phyloP scores from a whole-genome alignment of 768 basidiomycete species.

The Tubosaeta sp. region DNA sequence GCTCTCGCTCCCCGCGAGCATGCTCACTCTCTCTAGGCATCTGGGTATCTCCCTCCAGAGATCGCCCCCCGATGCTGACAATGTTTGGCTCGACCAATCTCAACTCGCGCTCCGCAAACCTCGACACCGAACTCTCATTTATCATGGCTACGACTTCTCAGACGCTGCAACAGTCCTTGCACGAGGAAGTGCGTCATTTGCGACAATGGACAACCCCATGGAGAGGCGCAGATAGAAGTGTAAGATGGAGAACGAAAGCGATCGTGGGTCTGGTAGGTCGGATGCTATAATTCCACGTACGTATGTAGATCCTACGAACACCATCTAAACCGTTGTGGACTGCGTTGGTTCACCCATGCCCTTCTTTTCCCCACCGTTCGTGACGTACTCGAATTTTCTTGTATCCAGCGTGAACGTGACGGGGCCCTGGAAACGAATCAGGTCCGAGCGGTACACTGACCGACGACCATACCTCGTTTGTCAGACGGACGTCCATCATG shows the following conservation, averaged over 20 bases:
- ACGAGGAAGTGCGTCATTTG: conserved; percentile 51
- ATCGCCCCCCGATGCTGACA: conserved; percentile 59
- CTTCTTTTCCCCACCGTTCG: conserved; percentile 13
- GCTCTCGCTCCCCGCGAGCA: background rate
- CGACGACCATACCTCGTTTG: conserved; percentile 68
- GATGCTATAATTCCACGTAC: conserved; percentile 58
- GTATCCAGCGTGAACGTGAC: conserved; percentile 84
- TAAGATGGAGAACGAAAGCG: conserved; percentile 59
- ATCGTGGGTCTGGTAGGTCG: conserved; percentile 63
- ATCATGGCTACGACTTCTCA: conserved; percentile 68
- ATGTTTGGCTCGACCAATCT: conserved; percentile 95
- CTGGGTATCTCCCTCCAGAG: conserved; percentile 67
- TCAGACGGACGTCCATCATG: conserved; percentile 89
- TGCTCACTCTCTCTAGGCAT: conserved; percentile 49
- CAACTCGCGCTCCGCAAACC: conserved; percentile 83
- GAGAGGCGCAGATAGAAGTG: conserved; percentile 54
- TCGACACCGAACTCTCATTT: conserved; percentile 92
- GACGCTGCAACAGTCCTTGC: conserved; percentile 44
- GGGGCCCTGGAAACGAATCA: conserved; percentile 53
- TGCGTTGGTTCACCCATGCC: conserved; percentile 6
- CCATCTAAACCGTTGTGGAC: background rate
- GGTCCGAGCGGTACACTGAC: background rate
- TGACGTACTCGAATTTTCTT: conserved; percentile 68
- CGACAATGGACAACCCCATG: conserved; percentile 49
- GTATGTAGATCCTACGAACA: background rate